Percentiles rank a stretch among this genome's conserved stretches.
phyloP scores from a whole-genome alignment of 2,329 filamentous ascomycete genomes.

The Verticillium isaacii region DNA sequence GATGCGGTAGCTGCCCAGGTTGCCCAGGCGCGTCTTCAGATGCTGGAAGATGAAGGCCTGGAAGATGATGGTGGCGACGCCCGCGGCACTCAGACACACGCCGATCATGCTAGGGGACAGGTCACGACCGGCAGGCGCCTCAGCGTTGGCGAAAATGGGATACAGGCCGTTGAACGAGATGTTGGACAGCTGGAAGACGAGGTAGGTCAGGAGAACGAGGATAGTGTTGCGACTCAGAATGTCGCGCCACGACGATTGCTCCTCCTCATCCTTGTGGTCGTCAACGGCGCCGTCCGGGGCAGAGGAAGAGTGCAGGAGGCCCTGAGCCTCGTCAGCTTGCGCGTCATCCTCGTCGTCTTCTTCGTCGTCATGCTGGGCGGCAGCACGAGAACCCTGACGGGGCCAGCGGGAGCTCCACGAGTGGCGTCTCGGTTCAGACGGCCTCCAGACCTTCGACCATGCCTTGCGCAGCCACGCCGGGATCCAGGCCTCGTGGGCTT shows the following conservation, averaged over 20 bases:
- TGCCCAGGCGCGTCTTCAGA: conserved; percentile 74
- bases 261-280: conserved; percentile 43
- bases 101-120: conserved; percentile 79
- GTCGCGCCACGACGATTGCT: conserved; percentile 44
- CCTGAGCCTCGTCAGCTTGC: conserved; percentile 16
- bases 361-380: conserved; percentile 18
- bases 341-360: conserved; percentile 15
- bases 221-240: conserved; percentile 78
- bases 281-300: conserved; percentile 40
- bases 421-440: conserved; percentile 16
- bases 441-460: conserved; percentile 19
- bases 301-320: conserved; percentile 20
- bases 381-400: conserved; percentile 18
- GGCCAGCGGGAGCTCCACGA: conserved; percentile 37
- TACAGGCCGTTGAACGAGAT: conserved; percentile 94
- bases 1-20: conserved; percentile 76
- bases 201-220: conserved; percentile 75
- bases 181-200: conserved; percentile 91
- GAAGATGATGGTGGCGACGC: conserved; percentile 81
- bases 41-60: conserved; percentile 81
- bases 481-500: conserved; percentile 21
- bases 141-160: conserved; percentile 80
- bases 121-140: conserved; percentile 69
- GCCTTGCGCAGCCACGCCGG: conserved; percentile 28
- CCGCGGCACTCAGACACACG: conserved; percentile 77